Percentiles rank a stretch among this genome's conserved stretches.
Evolutionary conservation across 1,139 yeast genomes (phyloP).

Genomic region (Eremothecium sinecaudum): DNA sequence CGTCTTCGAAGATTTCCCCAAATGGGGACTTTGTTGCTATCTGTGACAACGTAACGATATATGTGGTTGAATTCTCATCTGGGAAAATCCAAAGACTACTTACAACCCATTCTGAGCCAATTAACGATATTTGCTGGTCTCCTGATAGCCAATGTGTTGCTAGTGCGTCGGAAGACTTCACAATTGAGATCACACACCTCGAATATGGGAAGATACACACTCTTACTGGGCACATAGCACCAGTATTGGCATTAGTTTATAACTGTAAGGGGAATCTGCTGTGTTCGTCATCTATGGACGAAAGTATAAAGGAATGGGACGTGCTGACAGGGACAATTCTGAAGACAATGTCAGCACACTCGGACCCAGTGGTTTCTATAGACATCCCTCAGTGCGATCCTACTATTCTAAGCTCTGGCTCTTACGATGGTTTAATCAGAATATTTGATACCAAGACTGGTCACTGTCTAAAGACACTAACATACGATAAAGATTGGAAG

Average conservation of each 20-base stretch:
- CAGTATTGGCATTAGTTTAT: constrained; percentile 65
- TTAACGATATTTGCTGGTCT: constrained; percentile 42
- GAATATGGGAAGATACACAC: constrained; percentile 45
- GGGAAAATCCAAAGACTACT: constrained; percentile 31
- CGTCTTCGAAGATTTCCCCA: constrained; percentile 55
- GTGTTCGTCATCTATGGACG: constrained; percentile 82
- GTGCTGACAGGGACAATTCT: constrained; percentile 58
- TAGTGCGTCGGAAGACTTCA: constrained; percentile 78
- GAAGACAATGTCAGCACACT: constrained; percentile 83
- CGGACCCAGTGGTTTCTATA: constrained; percentile 77
- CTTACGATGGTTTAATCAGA: constrained; percentile 82
- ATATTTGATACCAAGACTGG: constrained; percentile 84
- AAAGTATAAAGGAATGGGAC: constrained; percentile 88
- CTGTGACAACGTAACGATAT: constrained; percentile 38
- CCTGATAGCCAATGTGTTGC: constrained; percentile 70
- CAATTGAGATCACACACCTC: constrained; percentile 67
- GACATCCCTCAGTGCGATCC: constrained; percentile 66
- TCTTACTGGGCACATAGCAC: constrained; percentile 75
- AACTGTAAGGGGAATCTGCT: constrained; percentile 68
- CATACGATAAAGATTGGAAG: constrained; percentile 56
- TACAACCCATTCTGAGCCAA: constrained; percentile 25
- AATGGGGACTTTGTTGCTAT: constrained; percentile 56
- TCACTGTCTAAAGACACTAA: constrained; percentile 82
- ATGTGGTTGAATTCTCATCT: constrained; percentile 34
- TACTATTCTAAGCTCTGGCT: constrained; percentile 74